Evolutionary conservation across 2,329 filamentous ascomycete species (phyloP).

Genomic region (Exserohilum rostratum): DNA sequence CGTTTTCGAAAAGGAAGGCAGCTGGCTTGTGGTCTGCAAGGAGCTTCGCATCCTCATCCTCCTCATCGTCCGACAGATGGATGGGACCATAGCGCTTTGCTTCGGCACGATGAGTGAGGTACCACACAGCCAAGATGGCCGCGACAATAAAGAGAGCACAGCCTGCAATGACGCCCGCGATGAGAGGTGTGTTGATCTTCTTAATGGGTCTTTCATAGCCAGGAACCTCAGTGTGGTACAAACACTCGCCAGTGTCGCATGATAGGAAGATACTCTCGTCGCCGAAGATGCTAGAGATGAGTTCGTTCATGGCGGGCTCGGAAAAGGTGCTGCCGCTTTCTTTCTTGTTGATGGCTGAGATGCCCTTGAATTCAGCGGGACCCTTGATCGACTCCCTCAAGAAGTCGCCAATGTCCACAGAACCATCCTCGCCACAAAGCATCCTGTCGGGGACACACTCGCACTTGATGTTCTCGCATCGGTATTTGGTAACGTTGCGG

Average conservation of each 20-base stretch:
- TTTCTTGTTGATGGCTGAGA: conserved; percentile 61
- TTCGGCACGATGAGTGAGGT: conserved; percentile 76
- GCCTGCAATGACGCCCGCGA: conserved; percentile 88
- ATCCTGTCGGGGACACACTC: conserved; percentile 88
- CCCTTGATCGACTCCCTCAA: conserved; percentile 81
- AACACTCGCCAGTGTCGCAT: conserved; percentile 87
- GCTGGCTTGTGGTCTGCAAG: conserved; percentile 92
- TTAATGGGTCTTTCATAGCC: conserved; percentile 89
- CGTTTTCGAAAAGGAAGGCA: conserved; percentile 83
- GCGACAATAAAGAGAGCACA: conserved; percentile 88
- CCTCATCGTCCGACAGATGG: conserved; percentile 80
- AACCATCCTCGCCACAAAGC: conserved; percentile 90
- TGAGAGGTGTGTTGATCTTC: conserved; percentile 94
- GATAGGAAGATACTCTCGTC: conserved; percentile 85
- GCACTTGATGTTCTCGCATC: conserved; percentile 83
- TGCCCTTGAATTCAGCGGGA: conserved; percentile 81
- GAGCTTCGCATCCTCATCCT: conserved; percentile 80
- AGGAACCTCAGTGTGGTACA: conserved; percentile 90
- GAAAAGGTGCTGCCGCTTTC: conserved; percentile 81
- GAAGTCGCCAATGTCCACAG: conserved; percentile 91
- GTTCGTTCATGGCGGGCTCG: conserved; percentile 88
- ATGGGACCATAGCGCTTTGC: conserved; percentile 71
- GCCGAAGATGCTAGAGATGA: conserved; percentile 88
- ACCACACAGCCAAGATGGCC: conserved; percentile 83
- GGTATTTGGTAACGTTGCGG: conserved; percentile 82